Percentiles rank a stretch among this genome's conserved stretches.
These are phyloP conservation scores for Pseudophaeomoniella oleicola DNA, from an alignment of 2,329 filamentous ascomycete genomes.

Conservation along the genomic window DNA sequence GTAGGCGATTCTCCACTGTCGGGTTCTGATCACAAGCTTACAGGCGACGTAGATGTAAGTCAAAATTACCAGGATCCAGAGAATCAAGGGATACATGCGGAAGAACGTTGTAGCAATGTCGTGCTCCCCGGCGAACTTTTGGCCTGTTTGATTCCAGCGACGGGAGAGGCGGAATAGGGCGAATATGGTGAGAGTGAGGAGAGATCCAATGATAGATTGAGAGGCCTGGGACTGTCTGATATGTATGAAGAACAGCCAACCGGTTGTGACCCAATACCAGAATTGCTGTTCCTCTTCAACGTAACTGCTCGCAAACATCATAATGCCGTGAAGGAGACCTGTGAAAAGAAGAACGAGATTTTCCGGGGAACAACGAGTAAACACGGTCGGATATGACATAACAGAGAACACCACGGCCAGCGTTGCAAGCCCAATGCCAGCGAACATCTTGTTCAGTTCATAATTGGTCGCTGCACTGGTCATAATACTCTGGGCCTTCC, in stretches of 20 bases:
- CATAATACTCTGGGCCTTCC: constrained; percentile 61
- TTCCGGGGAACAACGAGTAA: constrained; percentile 16
- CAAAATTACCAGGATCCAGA: constrained; percentile 60
- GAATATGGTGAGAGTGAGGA: constrained; percentile 35
- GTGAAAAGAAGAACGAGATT: constrained; percentile 32
- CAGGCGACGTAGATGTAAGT: constrained; percentile 46
- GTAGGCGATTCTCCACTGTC: constrained; percentile 8
- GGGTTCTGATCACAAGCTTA: constrained; percentile 8
- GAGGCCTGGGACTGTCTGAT: constrained; percentile 14
- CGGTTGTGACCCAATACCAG: constrained; percentile 74
- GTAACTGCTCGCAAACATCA: constrained; percentile 98
- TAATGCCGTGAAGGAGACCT: constrained; percentile 53
- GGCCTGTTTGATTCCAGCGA: constrained; percentile 92
- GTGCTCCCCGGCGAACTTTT: constrained; percentile 83
- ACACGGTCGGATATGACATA: constrained; percentile 18
- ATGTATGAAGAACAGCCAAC: constrained; percentile 33
- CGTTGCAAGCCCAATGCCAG: constrained; percentile 27
- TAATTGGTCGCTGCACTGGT: constrained; percentile 90
- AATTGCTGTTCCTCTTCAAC: constrained; percentile 98
- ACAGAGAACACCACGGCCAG: constrained; percentile 25
- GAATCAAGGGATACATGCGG: constrained; percentile 43
- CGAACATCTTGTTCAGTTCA: constrained; percentile 48
- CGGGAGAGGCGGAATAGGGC: constrained; percentile 51
- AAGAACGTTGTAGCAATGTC: constrained; percentile 70
- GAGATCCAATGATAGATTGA: neutral